A percentile compares a stretch with the other conserved stretches of the same genome.
These are phyloP conservation scores for Monosporascus ibericus DNA, from an alignment of 2,329 filamentous ascomycete genomes.

Conservation along the genomic window DNA sequence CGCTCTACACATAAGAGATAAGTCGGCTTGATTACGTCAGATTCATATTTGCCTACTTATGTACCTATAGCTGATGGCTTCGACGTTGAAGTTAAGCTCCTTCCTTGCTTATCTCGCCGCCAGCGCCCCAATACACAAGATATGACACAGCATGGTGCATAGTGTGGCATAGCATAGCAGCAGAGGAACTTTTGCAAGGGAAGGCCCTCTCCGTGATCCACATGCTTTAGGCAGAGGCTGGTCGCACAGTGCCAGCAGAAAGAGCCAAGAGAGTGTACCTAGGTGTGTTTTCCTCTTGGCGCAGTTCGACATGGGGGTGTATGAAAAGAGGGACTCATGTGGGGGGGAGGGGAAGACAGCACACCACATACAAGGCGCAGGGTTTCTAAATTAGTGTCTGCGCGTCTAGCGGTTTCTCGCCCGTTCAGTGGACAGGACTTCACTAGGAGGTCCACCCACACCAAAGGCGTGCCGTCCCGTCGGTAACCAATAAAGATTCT, in stretches of 20 bases:
- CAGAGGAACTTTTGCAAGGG: background rate
- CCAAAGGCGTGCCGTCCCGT: slow-evolving; percentile 13
- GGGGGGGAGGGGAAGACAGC: slow-evolving; percentile 8
- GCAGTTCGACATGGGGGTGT: slow-evolving; percentile 1
- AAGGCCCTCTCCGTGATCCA: no score
- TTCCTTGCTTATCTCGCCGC: no score
- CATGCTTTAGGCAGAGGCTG: background rate
- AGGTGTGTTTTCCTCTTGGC: slow-evolving; percentile 1
- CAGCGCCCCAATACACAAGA: no score
- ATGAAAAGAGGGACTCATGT: slow-evolving; percentile 6
- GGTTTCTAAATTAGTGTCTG: slow-evolving; percentile 8
- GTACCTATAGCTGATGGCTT: no score
- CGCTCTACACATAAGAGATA: no score
- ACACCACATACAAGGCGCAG: slow-evolving; percentile 6
- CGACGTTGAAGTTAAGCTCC: no score
- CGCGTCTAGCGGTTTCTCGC: background rate
- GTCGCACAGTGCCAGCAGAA: slow-evolving; percentile 9
- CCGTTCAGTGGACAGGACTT: background rate
- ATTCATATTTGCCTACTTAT: no score
- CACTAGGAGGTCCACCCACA: background rate
- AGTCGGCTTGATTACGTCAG: no score
- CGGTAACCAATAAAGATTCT: slow-evolving; percentile 20
- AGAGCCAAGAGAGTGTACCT: slow-evolving; percentile 4
- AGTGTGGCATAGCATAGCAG: background rate
- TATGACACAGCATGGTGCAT: no score